Evolutionary conservation across 495 filamentous ascomycete genomes (phyloP).

Genomic region (Jackrogersella minutella): DNA sequence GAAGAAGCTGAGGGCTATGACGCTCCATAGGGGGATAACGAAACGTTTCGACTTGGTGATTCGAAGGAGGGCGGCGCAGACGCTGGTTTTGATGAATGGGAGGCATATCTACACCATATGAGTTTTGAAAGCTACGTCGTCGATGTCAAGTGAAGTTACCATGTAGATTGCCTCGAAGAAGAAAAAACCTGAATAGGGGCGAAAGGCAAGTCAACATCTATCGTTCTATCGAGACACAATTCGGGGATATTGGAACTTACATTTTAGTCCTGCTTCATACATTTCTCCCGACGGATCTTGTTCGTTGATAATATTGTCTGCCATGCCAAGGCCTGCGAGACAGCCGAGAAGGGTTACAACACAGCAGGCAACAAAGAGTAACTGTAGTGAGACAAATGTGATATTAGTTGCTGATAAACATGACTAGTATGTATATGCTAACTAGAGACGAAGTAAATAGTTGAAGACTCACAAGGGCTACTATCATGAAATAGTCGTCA

Average conservation of each 20-base stretch:
- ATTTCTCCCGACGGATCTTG: conserved; percentile 2
- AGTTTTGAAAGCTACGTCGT: neutral
- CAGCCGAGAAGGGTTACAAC: neutral
- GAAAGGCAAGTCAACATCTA: neutral
- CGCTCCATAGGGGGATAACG: conserved; percentile 20
- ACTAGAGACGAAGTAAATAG: no score
- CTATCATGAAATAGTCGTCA: conserved; percentile 28
- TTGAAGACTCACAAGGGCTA: conserved; percentile 14
- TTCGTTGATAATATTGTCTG: conserved; percentile 6
- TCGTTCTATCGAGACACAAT: neutral
- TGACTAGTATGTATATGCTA: neutral
- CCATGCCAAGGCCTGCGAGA: conserved; percentile 16
- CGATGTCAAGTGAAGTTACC: neutral
- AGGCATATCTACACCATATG: neutral
- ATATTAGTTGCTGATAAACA: neutral
- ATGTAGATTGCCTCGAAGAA: conserved; percentile 14
- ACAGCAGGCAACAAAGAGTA: conserved; percentile 8
- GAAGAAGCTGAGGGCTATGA: conserved; percentile 17
- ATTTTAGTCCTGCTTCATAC: conserved; percentile 5
- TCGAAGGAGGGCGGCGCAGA: conserved; percentile 32
- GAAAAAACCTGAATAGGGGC: conserved; percentile 16
- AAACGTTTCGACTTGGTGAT: conserved; percentile 26
- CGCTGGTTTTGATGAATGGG: conserved; percentile 28
- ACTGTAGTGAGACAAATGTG: neutral
- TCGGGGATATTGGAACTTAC: conserved; percentile 2